Percentiles rank a stretch among this genome's conserved stretches.
phyloP scores from a whole-genome alignment of 257 asterid species.

The Fraxinus anomala region DNA sequence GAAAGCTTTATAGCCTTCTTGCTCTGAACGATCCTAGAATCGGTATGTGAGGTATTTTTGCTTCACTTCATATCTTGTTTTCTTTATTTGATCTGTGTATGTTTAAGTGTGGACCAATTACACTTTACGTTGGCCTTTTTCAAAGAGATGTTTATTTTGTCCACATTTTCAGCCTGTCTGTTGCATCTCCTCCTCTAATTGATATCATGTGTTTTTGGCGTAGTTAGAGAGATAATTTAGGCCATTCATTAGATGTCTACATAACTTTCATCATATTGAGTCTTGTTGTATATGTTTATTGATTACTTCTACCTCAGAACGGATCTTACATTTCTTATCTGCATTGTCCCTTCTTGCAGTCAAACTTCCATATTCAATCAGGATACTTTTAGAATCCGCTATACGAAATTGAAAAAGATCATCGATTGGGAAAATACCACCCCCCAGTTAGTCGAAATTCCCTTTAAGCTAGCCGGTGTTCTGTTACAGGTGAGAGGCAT shows the following conservation, averaged over 20 bases:
- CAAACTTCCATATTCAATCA: conserved; percentile 75
- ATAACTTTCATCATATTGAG: neutral
- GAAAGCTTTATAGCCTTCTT: conserved; percentile 51
- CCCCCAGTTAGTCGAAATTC: conserved; percentile 84
- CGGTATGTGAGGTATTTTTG: conserved; percentile 43
- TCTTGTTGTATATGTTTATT: neutral
- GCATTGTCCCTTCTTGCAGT: conserved; percentile 42
- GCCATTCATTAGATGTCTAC: conserved; percentile 16
- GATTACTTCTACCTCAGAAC: neutral
- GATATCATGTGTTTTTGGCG: neutral
- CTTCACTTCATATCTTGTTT: neutral
- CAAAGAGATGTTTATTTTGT: neutral
- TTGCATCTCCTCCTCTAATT: neutral
- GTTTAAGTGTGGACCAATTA: neutral
- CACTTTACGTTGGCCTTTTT: neutral
- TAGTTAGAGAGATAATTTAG: neutral
- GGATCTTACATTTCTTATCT: neutral
- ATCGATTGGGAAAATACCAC: conserved; percentile 84
- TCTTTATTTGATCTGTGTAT: neutral
- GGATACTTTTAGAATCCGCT: conserved; percentile 78
- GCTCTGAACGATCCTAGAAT: conserved; percentile 52
- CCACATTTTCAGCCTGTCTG: neutral
- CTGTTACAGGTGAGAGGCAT: conserved; percentile 64
- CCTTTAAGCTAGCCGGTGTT: conserved; percentile 94
- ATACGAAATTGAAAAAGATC: conserved; percentile 80